phyloP scores from a whole-genome alignment of 1,284 basidiomycete species.

The Ceratobasidium papillatum region DNA sequence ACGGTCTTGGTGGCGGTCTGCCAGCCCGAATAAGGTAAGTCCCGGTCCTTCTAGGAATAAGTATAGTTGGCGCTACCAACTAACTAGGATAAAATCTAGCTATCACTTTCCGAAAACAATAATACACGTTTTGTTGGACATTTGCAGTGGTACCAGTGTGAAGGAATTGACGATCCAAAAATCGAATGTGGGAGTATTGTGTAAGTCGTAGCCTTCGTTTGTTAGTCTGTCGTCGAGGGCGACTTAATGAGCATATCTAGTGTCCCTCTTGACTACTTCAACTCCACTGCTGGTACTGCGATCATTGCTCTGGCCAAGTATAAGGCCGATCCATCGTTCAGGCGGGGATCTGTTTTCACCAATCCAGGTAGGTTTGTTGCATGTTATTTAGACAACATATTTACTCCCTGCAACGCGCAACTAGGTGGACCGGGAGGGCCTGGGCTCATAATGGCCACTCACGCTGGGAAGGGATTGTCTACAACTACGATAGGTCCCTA shows the following conservation, averaged over 20 bases:
- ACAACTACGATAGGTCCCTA: conserved; percentile 20
- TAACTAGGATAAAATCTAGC: background rate
- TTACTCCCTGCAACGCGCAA: no score
- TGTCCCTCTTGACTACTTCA: conserved; percentile 25
- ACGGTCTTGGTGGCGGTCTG: background rate
- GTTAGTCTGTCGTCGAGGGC: background rate
- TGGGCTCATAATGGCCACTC: conserved; percentile 2
- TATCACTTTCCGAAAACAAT: no score
- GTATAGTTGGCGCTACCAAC: background rate
- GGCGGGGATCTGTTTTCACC: conserved; percentile 18
- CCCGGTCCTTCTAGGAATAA: background rate
- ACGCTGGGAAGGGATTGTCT: background rate
- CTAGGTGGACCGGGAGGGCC: conserved; percentile 36
- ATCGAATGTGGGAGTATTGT: conserved; percentile 25
- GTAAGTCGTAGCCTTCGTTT: background rate
- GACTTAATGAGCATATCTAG: background rate
- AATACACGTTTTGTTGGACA: background rate
- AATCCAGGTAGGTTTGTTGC: conserved; percentile 49
- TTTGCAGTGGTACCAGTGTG: conserved; percentile 15
- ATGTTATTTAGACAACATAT: no score
- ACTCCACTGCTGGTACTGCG: conserved; percentile 12
- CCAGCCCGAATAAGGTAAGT: background rate
- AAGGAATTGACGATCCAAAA: conserved; percentile 5
- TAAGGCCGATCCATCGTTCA: conserved; percentile 16
- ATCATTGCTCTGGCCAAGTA: conserved; percentile 19